These are phyloP conservation scores for Tinospora cordifolia DNA, from an alignment of 164 flowering plant species.

Conservation along the genomic window DNA sequence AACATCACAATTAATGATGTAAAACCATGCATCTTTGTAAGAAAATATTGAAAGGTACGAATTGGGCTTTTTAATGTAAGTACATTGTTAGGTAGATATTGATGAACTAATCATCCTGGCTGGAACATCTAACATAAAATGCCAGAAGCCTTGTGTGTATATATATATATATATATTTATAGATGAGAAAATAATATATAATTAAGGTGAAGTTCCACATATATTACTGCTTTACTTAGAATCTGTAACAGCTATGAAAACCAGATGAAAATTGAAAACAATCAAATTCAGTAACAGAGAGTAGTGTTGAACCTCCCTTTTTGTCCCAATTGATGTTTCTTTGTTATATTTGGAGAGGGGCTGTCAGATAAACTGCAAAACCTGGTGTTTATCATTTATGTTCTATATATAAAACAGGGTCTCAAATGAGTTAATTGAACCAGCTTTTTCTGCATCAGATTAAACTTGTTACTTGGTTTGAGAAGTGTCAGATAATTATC, in stretches of 20 bases:
- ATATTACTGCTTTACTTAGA: background rate
- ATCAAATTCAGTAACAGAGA: background rate
- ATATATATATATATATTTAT: too few species aligned
- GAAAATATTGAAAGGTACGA: background rate
- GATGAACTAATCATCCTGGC: background rate
- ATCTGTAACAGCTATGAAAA: background rate
- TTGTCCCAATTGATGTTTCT: background rate
- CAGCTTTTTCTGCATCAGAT: background rate
- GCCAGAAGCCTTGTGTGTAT: too few species aligned
- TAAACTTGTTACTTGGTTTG: background rate
- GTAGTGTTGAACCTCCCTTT: constrained; percentile 3
- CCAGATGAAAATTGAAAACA: background rate
- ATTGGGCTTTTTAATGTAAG: background rate
- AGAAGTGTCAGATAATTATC: background rate
- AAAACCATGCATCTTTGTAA: background rate
- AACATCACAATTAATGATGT: too few species aligned
- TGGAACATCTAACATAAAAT: background rate
- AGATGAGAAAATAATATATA: background rate
- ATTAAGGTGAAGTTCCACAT: background rate
- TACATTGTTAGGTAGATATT: background rate
- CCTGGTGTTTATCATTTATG: background rate
- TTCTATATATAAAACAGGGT: background rate
- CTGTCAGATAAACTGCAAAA: background rate
- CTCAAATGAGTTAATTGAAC: background rate
- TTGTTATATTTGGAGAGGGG: constrained; percentile 4